Conservation (phyloP, 345 rosid species). For the Erysimum cheiranthoides region DNA sequence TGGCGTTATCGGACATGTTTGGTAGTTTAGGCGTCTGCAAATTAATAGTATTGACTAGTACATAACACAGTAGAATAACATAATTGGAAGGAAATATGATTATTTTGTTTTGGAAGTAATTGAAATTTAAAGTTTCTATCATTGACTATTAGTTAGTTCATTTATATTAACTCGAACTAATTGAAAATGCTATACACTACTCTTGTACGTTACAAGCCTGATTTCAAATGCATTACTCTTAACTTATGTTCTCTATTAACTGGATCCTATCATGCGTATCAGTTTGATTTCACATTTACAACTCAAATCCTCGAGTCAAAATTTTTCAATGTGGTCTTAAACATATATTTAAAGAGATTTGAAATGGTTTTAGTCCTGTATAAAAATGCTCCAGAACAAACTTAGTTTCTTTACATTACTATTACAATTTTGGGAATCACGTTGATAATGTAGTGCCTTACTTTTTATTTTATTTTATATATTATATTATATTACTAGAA, state of each 20-base stretch:
- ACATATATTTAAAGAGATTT: not conserved
- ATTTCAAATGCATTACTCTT: not conserved
- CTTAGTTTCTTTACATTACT: constrained; percentile 41
- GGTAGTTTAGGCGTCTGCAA: constrained; percentile 1
- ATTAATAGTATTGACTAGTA: not conserved
- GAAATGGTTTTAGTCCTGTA: not conserved
- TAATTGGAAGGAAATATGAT: too few relatives aligned
- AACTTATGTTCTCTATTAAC: not conserved
- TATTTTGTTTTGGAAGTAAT: too few relatives aligned
- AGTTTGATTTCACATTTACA: not conserved
- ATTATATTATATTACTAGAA: constrained; percentile 32
- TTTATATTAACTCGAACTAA: too few relatives aligned
- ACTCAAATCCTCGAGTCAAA: not conserved
- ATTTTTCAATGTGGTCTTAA: not conserved
- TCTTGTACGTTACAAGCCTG: not conserved
- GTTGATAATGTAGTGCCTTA: constrained; percentile 10
- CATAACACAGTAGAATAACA: too few relatives aligned
- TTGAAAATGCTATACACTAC: not conserved
- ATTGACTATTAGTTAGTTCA: too few relatives aligned
- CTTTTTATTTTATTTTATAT: constrained; percentile 25
- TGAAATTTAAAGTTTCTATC: too few relatives aligned
- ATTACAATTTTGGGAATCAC: constrained; percentile 25
- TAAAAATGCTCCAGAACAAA: constrained; percentile 5
- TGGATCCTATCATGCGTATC: not conserved
- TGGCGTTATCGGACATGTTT: constrained; percentile 4